Base-by-base conservation (phyloP, 257 asterid genomes). In the Solanum arcanum region DNA sequence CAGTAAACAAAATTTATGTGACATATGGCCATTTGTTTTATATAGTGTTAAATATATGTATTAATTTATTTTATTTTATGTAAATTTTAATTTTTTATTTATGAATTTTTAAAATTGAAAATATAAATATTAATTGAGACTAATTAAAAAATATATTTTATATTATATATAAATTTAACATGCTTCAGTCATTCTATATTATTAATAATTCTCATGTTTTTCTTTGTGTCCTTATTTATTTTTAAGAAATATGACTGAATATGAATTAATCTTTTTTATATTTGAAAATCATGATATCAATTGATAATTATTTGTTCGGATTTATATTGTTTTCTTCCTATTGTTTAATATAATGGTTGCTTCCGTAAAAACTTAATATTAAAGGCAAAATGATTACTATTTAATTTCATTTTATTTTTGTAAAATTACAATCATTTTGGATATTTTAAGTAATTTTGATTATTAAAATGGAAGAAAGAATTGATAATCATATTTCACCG, bases 31-130 rank as follows among this genome's bases (percentile, higher is more conserved):
- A 52, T 16, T 18, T 16, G 29, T 60, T 3, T 1, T 11, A 2
- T n/a, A 11, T 60, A 1, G 9, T 9, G 7, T 62, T 10, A 0
- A 23, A 62, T 6, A 62, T 3, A 6, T n/a, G 4, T 62, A n/a
- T 62, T 10, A 23, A 11, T 3, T 62, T 62, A 8, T 62, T 1
- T 0, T 10, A 10, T 6, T 59, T 20, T 59, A 59, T 21, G 21
- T 4, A 12, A 12, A 2, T 7, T 7, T 59, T 59, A 59, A 8
- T 0, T 20, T 18, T 59, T 0, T 59, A 59, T 4, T 59, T 59
- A 0, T 59, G 3, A 1, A 59, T 0, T n/a, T 62, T 0, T 0
- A n/a, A n/a, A 62, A 0, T n/a, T 10, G 3, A 11, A 13, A 1
- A n/a, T 3, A 62, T n/a, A 11, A 15, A 5, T 49, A 49, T 49